Evolutionary conservation across 257 asterid genomes (phyloP).

Genomic region (Galeopsis tetrahit): DNA sequence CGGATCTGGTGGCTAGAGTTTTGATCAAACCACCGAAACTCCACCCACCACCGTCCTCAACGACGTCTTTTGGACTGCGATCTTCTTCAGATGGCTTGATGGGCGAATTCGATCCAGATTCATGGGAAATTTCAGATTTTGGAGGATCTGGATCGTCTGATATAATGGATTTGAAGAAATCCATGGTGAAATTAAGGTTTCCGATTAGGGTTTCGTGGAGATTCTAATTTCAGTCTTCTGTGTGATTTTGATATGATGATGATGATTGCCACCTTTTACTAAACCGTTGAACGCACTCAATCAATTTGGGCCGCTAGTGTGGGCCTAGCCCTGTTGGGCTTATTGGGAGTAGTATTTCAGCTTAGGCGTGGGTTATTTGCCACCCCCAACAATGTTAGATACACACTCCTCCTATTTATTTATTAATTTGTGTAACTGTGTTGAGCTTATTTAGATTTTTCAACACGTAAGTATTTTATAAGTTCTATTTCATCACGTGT

Average conservation of each 20-base stretch:
- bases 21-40: slow-evolving; percentile 71
- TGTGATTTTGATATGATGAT: background rate
- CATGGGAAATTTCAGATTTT: slow-evolving; percentile 33
- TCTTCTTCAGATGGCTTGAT: slow-evolving; percentile 23
- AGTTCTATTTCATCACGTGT: too few species aligned
- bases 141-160: slow-evolving; percentile 75
- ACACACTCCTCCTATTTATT: too few species aligned
- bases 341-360: background rate
- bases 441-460: too few species aligned
- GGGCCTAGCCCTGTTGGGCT: slow-evolving; percentile 22
- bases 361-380: background rate
- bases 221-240: slow-evolving; percentile 14
- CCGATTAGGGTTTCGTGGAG: slow-evolving; percentile 32
- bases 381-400: too few species aligned
- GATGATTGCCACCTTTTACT: background rate
- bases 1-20: slow-evolving; percentile 67
- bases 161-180: slow-evolving; percentile 85
- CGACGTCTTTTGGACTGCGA: slow-evolving; percentile 32
- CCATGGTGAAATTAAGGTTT: slow-evolving; percentile 46
- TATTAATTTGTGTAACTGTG: too few species aligned
- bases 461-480: too few species aligned
- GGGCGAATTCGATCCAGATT: slow-evolving; percentile 39
- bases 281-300: background rate
- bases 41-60: slow-evolving; percentile 48
- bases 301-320: background rate